phyloP scores from a whole-genome alignment of 2,329 filamentous ascomycete genomes.

The Alternaria incomplexa region DNA sequence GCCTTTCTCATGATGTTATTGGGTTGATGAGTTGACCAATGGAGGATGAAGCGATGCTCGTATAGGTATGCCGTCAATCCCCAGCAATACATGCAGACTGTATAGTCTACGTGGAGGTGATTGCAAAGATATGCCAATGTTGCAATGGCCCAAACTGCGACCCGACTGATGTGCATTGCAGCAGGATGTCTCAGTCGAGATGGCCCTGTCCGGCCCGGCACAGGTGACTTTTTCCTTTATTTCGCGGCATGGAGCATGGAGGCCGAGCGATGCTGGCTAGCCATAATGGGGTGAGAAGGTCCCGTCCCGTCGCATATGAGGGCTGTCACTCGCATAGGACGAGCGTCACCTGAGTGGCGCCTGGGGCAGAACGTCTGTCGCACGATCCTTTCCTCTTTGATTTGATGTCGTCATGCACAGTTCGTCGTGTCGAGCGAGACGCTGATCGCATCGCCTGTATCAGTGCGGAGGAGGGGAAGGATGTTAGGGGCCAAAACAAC shows the following conservation, averaged over 20 bases:
- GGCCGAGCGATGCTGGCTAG: conserved; percentile 7
- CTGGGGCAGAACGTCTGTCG: background rate
- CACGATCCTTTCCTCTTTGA: background rate
- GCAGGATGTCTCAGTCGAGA: conserved; percentile 20
- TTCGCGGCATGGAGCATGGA: conserved; percentile 8
- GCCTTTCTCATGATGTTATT: background rate
- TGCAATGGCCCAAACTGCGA: conserved; percentile 9
- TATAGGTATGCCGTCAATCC: conserved; percentile 1
- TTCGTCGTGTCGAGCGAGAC: background rate
- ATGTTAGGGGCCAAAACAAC: conserved; percentile 8
- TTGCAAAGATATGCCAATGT: conserved; percentile 10
- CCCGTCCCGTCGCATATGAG: conserved; percentile 6
- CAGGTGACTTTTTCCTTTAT: background rate
- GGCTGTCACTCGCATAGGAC: conserved; percentile 19
- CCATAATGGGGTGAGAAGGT: background rate
- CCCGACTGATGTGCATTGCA: conserved; percentile 8
- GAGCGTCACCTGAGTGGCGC: conserved; percentile 22
- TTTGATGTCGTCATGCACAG: background rate
- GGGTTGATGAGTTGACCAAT: conserved; percentile 12
- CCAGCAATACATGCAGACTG: conserved; percentile 2
- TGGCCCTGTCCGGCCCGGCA: conserved; percentile 9
- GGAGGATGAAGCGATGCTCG: conserved; percentile 1
- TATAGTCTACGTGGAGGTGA: conserved; percentile 2
- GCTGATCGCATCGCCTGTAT: conserved; percentile 6
- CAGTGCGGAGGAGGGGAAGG: conserved; percentile 3